These are phyloP conservation scores for Phytophthora cactorum DNA, from an alignment of 352 stramenopile genomes.

Conservation along the genomic window DNA sequence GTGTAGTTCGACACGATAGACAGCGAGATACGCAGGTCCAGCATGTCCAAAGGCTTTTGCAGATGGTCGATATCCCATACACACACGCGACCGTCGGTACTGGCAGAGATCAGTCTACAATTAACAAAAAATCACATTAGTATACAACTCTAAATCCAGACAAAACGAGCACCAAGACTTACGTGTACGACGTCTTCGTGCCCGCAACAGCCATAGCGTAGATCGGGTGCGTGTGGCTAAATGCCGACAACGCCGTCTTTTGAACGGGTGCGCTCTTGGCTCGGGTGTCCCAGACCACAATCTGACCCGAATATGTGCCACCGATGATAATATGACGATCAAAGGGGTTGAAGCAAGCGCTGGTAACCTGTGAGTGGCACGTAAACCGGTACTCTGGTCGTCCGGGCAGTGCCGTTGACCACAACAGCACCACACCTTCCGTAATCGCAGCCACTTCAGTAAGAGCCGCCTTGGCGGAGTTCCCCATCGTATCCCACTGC, in stretches of 20 bases:
- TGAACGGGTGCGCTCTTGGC: slow-evolving; percentile 83
- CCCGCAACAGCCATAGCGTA: slow-evolving; percentile 87
- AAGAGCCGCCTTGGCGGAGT: slow-evolving; percentile 52
- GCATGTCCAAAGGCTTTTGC: slow-evolving; percentile 83
- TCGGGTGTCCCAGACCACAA: slow-evolving; percentile 89
- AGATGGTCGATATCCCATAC: slow-evolving; percentile 88
- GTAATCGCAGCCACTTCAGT: slow-evolving; percentile 68
- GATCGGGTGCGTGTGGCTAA: slow-evolving; percentile 88
- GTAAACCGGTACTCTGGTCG: slow-evolving; percentile 89
- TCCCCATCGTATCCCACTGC: slow-evolving; percentile 79
- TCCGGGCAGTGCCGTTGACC: slow-evolving; percentile 83
- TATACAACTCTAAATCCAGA: not conserved
- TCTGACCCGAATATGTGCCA: slow-evolving; percentile 86
- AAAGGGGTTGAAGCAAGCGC: slow-evolving; percentile 88
- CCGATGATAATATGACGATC: slow-evolving; percentile 87
- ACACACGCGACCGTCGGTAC: slow-evolving; percentile 87
- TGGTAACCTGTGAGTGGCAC: slow-evolving; percentile 87
- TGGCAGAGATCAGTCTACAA: slow-evolving; percentile 80
- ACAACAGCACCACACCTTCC: slow-evolving; percentile 85
- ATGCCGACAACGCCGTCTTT: slow-evolving; percentile 82
- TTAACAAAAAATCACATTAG: slow-evolving; percentile 12
- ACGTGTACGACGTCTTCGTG: slow-evolving; percentile 85
- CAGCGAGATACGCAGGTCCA: slow-evolving; percentile 83
- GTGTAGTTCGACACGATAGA: slow-evolving; percentile 82
- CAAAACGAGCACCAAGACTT: slow-evolving; percentile 26